A percentile compares a stretch with the other conserved stretches of the same genome.
Conservation (phyloP, 306 rosid genomes). For the Cucumis cinereus region DNA sequence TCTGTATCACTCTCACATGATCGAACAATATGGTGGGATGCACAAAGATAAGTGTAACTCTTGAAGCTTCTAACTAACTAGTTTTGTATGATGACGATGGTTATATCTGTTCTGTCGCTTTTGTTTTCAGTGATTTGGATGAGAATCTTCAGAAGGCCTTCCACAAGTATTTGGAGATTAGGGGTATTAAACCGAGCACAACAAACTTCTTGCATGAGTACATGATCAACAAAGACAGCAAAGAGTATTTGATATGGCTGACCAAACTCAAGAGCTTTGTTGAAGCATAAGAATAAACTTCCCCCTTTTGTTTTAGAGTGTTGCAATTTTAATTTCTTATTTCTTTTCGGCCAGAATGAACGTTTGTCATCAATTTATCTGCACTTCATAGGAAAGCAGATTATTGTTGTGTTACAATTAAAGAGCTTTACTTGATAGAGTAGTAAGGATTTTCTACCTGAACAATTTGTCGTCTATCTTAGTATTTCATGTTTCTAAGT, state of each 20-base stretch:
- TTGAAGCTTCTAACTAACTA: too few species aligned
- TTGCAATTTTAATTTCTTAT: not conserved
- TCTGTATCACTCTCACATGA: too few species aligned
- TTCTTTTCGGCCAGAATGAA: not conserved
- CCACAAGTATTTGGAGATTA: conserved; percentile 70
- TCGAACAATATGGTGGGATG: too few species aligned
- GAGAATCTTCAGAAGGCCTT: conserved; percentile 76
- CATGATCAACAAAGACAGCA: conserved; percentile 90
- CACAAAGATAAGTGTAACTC: too few species aligned
- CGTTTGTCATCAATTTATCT: not conserved
- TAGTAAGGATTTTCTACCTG: not conserved
- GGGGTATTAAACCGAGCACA: conserved; percentile 86
- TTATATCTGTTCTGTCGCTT: not conserved
- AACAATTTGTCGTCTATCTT: too few species aligned
- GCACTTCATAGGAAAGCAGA: not conserved
- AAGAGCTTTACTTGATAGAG: too few species aligned
- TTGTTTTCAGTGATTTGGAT: conserved; percentile 55
- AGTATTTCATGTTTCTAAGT: not conserved
- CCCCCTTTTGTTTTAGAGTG: conserved; percentile 4
- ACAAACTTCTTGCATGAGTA: conserved; percentile 80
- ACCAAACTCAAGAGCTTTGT: conserved; percentile 55
- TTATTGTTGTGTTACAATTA: not conserved
- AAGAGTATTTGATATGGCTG: conserved; percentile 70
- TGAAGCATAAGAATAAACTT: conserved; percentile 46
- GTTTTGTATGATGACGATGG: not conserved